phyloP scores from a whole-genome alignment of 2,329 filamentous ascomycete genomes.

The Aureobasidium sp. region DNA sequence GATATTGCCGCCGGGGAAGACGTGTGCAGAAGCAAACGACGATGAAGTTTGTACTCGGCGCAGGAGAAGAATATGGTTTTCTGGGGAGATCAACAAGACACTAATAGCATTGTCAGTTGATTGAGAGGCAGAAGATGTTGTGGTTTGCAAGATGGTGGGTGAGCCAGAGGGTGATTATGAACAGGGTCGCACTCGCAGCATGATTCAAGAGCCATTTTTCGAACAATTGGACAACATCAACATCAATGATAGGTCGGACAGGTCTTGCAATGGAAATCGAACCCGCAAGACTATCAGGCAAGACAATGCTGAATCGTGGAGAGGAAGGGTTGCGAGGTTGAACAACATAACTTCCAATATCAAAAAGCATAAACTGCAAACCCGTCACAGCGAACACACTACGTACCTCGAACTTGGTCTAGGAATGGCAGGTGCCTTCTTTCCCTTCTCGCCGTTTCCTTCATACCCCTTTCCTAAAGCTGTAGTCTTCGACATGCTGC shows the following conservation, averaged over 20 bases:
- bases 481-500: not conserved
- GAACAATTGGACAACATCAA: not conserved
- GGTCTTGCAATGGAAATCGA: too few relatives aligned
- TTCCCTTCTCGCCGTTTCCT: conserved; percentile 17
- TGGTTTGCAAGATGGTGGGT: not conserved
- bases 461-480: not conserved
- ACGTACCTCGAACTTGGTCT: conserved; percentile 56
- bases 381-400: too few relatives aligned
- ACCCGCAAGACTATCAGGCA: too few relatives aligned
- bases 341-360: not conserved
- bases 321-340: not conserved
- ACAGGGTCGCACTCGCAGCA: not conserved
- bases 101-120: conserved; percentile 34
- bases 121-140: too few relatives aligned
- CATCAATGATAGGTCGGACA: not conserved
- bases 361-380: not conserved
- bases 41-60: conserved; percentile 75
- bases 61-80: conserved; percentile 80
- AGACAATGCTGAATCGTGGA: too few relatives aligned
- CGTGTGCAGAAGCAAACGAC: conserved; percentile 84
- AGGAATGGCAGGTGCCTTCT: conserved; percentile 38
- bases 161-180: not conserved
- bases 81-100: conserved; percentile 74
- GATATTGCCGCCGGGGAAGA: conserved; percentile 88
- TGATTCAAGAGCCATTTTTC: not conserved